phyloP scores from a whole-genome alignment of 805 yeast species.

The Sugiyamaella americana region DNA sequence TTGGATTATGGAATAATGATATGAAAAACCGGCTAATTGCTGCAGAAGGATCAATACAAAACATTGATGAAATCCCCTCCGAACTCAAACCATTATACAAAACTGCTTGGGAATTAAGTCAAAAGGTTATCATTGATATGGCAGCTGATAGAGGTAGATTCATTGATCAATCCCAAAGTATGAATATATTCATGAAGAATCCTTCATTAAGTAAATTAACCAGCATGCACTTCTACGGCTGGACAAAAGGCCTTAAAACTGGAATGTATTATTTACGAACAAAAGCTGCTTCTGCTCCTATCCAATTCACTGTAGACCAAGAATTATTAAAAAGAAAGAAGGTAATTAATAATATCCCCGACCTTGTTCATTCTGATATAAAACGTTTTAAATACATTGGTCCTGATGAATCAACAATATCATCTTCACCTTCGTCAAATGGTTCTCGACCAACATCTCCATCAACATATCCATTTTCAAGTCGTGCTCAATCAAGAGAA shows the following conservation, averaged over 20 bases:
- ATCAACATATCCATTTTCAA: too few species aligned
- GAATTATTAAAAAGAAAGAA: neutral
- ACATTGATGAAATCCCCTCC: slow-evolving; percentile 60
- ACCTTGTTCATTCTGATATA: neutral
- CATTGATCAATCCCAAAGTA: slow-evolving; percentile 83
- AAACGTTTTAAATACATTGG: neutral
- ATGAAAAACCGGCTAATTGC: slow-evolving; percentile 68
- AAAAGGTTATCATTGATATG: slow-evolving; percentile 71
- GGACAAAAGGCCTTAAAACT: slow-evolving; percentile 95
- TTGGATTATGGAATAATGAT: slow-evolving; percentile 72
- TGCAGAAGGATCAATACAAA: slow-evolving; percentile 79
- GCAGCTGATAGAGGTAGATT: slow-evolving; percentile 68
- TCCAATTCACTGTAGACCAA: slow-evolving; percentile 61
- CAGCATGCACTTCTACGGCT: slow-evolving; percentile 95
- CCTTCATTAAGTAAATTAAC: slow-evolving; percentile 94
- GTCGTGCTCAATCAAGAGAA: too few species aligned
- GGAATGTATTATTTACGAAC: slow-evolving; percentile 96
- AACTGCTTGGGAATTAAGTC: slow-evolving; percentile 93
- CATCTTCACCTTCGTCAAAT: neutral
- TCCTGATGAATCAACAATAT: neutral
- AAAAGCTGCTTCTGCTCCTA: slow-evolving; percentile 92
- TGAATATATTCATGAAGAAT: slow-evolving; percentile 76
- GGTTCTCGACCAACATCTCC: neutral
- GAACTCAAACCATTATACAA: slow-evolving; percentile 65
- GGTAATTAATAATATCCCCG: neutral